Base-by-base conservation (phyloP, 208 protist genomes). In the Leishmania major region DNA sequence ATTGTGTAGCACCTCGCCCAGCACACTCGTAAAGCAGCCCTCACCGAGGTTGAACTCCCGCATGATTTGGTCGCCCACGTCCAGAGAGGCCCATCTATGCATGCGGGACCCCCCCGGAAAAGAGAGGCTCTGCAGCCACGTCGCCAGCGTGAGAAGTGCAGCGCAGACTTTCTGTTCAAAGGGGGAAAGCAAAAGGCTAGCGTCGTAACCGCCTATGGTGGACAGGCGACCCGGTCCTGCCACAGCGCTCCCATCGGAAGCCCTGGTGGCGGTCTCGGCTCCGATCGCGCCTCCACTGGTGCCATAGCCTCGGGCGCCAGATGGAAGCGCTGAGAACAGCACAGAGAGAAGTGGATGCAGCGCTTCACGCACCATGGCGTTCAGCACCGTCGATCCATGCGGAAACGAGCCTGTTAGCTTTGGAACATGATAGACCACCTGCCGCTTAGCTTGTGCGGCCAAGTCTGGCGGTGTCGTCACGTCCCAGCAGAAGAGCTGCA, bases 401-500 rank as follows among this genome's bases (percentile, higher is more conserved):
- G 28, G 45, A 59, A 37, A 76, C 8, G 75, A 22, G 11, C 11
- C 75, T 2, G 35, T 37, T 1, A 60, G 0, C 13, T 60, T 59
- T 31, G 81, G 81, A 53, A 85, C 51, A 55, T 75, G 45, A 64
- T 80, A 85, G 45, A 25, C 1, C 47, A 74, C 45, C 51, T 11
- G 57, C 28, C 22, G 43, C 28, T 47, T 22, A 1, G 77, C 6
- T 40, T 37, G 57, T 13, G 64, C 19, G 25, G 64, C 35, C 77
- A 35, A 28, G 17, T 47, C 47, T 25, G 72, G 82, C 7, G 82
- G 77, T 13, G 70, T 81, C n/a, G 11, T 43, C 17, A 75, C 19
- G 72, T 85, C 82, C 77, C 75, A 85, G 59, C 82, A 81, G 72
- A 75, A 85, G 60, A 85, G 82, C 72, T 71, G 57, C 17, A 72